Conservation (phyloP, 2,329 filamentous ascomycete genomes). For the Fusarium ramigenum region DNA sequence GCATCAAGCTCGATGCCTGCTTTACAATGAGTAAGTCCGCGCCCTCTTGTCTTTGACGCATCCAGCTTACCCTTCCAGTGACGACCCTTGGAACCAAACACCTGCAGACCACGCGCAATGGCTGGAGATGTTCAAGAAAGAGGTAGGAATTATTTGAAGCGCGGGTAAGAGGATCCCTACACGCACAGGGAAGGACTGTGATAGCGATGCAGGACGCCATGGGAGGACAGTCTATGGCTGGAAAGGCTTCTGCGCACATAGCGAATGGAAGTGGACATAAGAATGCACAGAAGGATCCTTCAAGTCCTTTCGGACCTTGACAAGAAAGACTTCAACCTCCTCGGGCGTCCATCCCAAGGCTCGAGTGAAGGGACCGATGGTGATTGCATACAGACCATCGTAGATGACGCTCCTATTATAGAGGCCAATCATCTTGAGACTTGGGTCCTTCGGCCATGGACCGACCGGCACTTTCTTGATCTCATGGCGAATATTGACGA, state of each 20-base stretch:
- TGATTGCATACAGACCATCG: slow-evolving; percentile 47
- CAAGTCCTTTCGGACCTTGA: slow-evolving; percentile 47
- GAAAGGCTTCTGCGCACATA: slow-evolving; percentile 21
- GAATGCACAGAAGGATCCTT: slow-evolving; percentile 38
- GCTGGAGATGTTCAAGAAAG: slow-evolving; percentile 65
- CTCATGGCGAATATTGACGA: slow-evolving; percentile 51
- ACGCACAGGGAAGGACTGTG: no score
- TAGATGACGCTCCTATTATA: slow-evolving; percentile 45
- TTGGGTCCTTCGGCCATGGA: slow-evolving; percentile 57
- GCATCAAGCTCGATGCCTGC: slow-evolving; percentile 46
- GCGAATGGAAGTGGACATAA: slow-evolving; percentile 30
- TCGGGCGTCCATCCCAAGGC: slow-evolving; percentile 46
- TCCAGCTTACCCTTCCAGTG: slow-evolving; percentile 47
- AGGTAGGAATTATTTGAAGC: slow-evolving; percentile 53
- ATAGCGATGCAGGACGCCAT: no score
- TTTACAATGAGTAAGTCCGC: slow-evolving; percentile 45
- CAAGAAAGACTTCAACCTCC: slow-evolving; percentile 48
- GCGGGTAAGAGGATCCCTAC: neutral
- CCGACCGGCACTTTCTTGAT: slow-evolving; percentile 58
- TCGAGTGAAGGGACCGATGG: slow-evolving; percentile 48
- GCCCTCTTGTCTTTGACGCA: rapidly evolving
- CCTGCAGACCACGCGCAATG: slow-evolving; percentile 66
- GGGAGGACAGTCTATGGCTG: neutral
- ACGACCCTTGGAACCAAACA: slow-evolving; percentile 68
- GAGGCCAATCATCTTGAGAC: slow-evolving; percentile 56